Evolutionary conservation across 176 grass and related monocot species (phyloP).

Genomic region (Lolium rigidum): DNA sequence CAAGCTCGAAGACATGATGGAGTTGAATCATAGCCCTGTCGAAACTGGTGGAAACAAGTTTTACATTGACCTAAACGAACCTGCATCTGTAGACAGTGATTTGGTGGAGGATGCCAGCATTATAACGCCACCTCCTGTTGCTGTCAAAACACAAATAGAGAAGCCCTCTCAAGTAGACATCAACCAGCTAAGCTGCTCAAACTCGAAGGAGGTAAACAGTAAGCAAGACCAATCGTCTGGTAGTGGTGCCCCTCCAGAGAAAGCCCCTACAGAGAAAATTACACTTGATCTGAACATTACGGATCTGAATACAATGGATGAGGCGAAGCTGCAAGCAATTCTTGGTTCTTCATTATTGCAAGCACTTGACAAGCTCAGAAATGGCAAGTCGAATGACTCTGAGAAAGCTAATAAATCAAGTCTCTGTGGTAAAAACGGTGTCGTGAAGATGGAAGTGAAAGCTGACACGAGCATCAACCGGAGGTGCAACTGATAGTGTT

Average conservation of each 20-base stretch:
- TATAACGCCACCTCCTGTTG: not conserved
- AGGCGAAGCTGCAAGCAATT: slow-evolving; percentile 29
- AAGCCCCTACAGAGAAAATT: slow-evolving; percentile 27
- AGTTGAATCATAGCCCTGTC: slow-evolving; percentile 14
- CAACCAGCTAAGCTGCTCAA: slow-evolving; percentile 1
- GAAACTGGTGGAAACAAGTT: slow-evolving; percentile 35
- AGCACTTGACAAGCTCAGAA: slow-evolving; percentile 33
- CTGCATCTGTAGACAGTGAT: slow-evolving; percentile 18
- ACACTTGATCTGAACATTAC: slow-evolving; percentile 31
- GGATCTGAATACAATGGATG: slow-evolving; percentile 35
- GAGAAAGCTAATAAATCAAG: slow-evolving; percentile 28
- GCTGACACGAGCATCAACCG: slow-evolving; percentile 6
- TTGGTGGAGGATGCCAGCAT: not conserved
- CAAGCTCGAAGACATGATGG: not conserved
- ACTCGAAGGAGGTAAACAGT: not conserved
- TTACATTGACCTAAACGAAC: slow-evolving; percentile 49
- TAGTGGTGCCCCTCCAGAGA: not conserved
- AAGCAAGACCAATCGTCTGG: slow-evolving; percentile 17
- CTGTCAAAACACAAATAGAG: slow-evolving; percentile 30
- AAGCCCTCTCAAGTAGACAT: not conserved
- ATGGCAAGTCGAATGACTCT: not conserved
- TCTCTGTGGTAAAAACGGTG: not conserved
- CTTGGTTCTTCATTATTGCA: slow-evolving; percentile 28
- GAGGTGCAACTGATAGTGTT: not conserved
- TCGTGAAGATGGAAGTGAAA: slow-evolving; percentile 4